A percentile compares a stretch with the other conserved stretches of the same genome.
Evolutionary conservation across 345 rosid species (phyloP).

Genomic region (Kandelia obovata): DNA sequence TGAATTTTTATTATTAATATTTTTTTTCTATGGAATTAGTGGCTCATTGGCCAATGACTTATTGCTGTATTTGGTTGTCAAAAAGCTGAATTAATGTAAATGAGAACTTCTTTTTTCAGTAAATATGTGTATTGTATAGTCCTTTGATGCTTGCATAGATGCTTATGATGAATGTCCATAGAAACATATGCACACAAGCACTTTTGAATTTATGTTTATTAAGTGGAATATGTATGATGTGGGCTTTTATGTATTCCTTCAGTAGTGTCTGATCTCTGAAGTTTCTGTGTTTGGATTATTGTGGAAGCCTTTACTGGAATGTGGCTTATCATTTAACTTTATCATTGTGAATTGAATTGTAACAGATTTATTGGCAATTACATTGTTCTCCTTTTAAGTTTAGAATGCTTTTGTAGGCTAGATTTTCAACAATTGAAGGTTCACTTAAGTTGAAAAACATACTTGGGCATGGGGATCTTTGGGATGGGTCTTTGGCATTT

Average conservation of each 20-base stretch:
- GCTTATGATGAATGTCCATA: not conserved
- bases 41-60: not conserved
- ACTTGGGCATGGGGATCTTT: constrained; percentile 86
- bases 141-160: not conserved
- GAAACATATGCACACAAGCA: not conserved
- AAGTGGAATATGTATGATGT: constrained; percentile 9
- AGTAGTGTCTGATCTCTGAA: not conserved
- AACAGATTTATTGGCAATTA: not conserved
- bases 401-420: constrained; percentile 53
- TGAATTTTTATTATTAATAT: too few species aligned
- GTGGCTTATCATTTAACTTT: not conserved
- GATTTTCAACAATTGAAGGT: constrained; percentile 80
- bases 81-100: constrained; percentile 3
- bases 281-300: not conserved
- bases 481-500: constrained; percentile 82
- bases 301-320: not conserved
- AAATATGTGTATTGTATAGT: not conserved
- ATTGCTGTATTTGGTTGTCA: constrained; percentile 7
- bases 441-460: constrained; percentile 71
- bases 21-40: not conserved
- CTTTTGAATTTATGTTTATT: not conserved
- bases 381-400: constrained; percentile 11
- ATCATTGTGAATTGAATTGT: not conserved
- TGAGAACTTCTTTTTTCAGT: not conserved
- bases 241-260: not conserved